Base-by-base conservation (phyloP, 257 asterid genomes). In the Salvia miltiorrhiza region DNA sequence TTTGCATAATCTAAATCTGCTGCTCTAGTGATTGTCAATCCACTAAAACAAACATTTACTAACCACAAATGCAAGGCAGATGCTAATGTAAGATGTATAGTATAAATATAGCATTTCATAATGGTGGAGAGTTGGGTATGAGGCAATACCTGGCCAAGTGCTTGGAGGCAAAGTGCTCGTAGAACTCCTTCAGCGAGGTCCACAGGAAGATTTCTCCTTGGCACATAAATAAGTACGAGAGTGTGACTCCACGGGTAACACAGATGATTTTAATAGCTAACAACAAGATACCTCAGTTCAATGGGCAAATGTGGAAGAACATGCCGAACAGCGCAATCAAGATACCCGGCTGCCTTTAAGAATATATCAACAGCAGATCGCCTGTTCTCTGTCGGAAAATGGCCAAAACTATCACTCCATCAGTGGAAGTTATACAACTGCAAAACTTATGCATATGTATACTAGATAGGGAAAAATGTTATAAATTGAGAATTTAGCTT, bases 101-200 rank as follows among this genome's bases (percentile, higher is more conserved):
- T n/a, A n/a, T n/a, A n/a, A n/a, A n/a, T n/a, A n/a, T n/a, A n/a
- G n/a, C n/a, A n/a, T n/a, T n/a, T n/a, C n/a, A n/a, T n/a, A n/a
- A n/a, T n/a, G n/a, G n/a, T n/a, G n/a, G n/a, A n/a, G n/a, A n/a
- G n/a, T n/a, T n/a, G n/a, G n/a, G n/a, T 26, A 26, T 26, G 30
- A 26, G 30, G 30, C 3, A 2, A 6, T 88, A 93, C 96, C 97
- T 93, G 97, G 50, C 97, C 98, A 63, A 93, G 77, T 33, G 95
- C 96, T 85, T 93, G 95, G 75, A 93, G 98, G 82, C 97, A 90
- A 69, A 88, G 94, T 64, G 98, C 93, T 74, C 97, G 83, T 45
- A 93, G 81, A 75, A 84, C 96, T 75, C 97, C 98, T 85, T 93
- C 98, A 69, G 97, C 90, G 66, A 93, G 95, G 82, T 93, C 98